phyloP scores from a whole-genome alignment of 2,329 filamentous ascomycete genomes.

The Tothia fuscella region DNA sequence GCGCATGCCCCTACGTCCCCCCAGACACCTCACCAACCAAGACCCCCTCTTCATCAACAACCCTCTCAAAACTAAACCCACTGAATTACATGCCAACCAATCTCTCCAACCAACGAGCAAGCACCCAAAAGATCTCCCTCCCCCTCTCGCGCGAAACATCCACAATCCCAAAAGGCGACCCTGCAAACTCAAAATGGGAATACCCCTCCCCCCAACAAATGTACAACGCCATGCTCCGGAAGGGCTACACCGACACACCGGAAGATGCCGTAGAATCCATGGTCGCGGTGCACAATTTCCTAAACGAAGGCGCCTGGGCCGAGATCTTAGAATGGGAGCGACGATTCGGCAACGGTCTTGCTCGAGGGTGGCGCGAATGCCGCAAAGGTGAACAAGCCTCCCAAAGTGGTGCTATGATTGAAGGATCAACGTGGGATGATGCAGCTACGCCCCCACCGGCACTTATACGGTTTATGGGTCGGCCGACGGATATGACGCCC shows the following conservation, averaged over 20 bases:
- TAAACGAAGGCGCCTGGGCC: constrained; percentile 94
- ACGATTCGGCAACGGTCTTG: constrained; percentile 64
- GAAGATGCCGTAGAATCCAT: constrained; percentile 89
- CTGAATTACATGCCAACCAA: constrained; percentile 94
- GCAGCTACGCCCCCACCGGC: constrained; percentile 46
- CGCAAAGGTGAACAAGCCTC: constrained; percentile 59
- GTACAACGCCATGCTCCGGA: constrained; percentile 96
- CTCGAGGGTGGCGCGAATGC: constrained; percentile 61
- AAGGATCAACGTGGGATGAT: constrained; percentile 22
- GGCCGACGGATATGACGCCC: constrained; percentile 80
- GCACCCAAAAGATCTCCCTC: constrained; percentile 60
- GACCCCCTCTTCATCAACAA: constrained; percentile 21
- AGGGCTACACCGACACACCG: constrained; percentile 91
- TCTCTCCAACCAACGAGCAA: constrained; percentile 48
- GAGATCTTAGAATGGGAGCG: constrained; percentile 93
- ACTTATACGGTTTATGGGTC: constrained; percentile 75
- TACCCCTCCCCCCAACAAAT: constrained; percentile 98
- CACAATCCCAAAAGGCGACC: constrained; percentile 78
- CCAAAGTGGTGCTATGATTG: constrained; percentile 38
- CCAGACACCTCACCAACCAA: constrained; percentile 27
- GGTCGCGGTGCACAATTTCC: constrained; percentile 95
- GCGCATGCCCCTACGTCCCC: constrained; percentile 41
- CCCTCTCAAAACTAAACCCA: constrained; percentile 56
- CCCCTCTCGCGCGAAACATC: constrained; percentile 73
- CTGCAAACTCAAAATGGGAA: constrained; percentile 73